Percentiles rank a stretch among this genome's conserved stretches.
Evolutionary conservation across 2,329 filamentous ascomycete species (phyloP).

Genomic region (Alternaria triticimaculans): DNA sequence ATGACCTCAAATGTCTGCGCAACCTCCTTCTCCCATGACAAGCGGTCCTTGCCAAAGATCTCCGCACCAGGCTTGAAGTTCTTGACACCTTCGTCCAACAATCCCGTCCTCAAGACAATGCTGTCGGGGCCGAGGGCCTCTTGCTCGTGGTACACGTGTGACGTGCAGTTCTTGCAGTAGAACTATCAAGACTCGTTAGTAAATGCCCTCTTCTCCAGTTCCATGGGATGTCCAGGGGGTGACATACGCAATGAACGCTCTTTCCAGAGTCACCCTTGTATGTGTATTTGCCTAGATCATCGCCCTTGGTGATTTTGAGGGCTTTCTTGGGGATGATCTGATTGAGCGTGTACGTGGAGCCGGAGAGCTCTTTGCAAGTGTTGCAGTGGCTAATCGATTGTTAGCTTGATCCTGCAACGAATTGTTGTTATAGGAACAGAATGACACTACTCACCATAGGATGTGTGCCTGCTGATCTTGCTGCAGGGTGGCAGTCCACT

Average conservation of each 20-base stretch:
- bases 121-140: constrained; percentile 58
- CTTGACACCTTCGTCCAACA: constrained; percentile 55
- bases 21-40: constrained; percentile 61
- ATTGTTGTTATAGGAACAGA: not conserved
- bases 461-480: constrained; percentile 55
- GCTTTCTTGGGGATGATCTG: constrained; percentile 59
- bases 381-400: constrained; percentile 58
- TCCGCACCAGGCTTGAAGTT: constrained; percentile 60
- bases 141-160: constrained; percentile 64
- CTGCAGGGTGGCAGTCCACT: constrained; percentile 59
- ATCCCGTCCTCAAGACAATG: constrained; percentile 60
- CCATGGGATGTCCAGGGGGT: fast-evolving
- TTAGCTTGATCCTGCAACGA: not conserved
- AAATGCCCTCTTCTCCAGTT: too few species aligned
- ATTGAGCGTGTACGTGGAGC: constrained; percentile 61
- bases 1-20: constrained; percentile 54
- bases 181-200: constrained; percentile 33
- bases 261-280: constrained; percentile 65
- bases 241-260: constrained; percentile 56
- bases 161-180: constrained; percentile 64
- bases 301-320: constrained; percentile 61
- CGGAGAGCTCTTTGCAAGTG: constrained; percentile 62
- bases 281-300: constrained; percentile 58
- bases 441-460: constrained; percentile 50
- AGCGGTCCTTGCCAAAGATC: constrained; percentile 61